Evolutionary conservation across 805 yeast genomes (phyloP).

Genomic region (Blastobotrys terrestris): DNA sequence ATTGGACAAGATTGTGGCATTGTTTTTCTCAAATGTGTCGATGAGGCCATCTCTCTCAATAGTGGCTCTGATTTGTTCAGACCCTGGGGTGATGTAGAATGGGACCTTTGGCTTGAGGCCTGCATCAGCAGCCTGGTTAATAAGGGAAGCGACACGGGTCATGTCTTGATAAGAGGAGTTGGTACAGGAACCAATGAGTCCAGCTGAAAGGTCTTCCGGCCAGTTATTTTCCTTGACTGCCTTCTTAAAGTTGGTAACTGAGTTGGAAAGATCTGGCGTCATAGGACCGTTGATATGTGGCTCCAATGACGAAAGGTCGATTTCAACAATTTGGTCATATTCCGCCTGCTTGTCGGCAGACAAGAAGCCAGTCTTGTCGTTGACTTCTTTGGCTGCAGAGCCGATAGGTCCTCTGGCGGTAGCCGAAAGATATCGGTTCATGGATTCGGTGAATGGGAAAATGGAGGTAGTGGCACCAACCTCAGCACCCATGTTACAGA

Average conservation of each 20-base stretch:
- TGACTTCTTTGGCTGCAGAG: constrained; percentile 62
- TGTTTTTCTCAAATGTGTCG: constrained; percentile 72
- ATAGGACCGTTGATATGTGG: constrained; percentile 97
- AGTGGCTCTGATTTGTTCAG: constrained; percentile 97
- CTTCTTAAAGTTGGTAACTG: constrained; percentile 72
- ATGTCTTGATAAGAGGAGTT: constrained; percentile 98
- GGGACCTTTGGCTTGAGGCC: constrained; percentile 89
- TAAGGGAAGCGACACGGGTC: constrained; percentile 91
- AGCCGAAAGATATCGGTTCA: constrained; percentile 70
- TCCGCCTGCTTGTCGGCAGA: constrained; percentile 82
- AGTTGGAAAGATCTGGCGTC: constrained; percentile 96
- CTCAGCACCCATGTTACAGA: constrained; percentile 99
- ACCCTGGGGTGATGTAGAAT: constrained; percentile 95
- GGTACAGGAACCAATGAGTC: constrained; percentile 96
- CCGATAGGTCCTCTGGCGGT: constrained; percentile 83
- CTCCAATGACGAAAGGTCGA: constrained; percentile 78
- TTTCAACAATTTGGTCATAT: constrained; percentile 89
- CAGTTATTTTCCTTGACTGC: constrained; percentile 69
- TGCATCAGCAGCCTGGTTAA: constrained; percentile 75
- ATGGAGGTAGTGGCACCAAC: constrained; percentile 98
- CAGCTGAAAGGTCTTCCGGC: constrained; percentile 85
- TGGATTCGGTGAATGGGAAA: constrained; percentile 88
- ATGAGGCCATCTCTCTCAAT: constrained; percentile 91
- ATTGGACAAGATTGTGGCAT: constrained; percentile 89
- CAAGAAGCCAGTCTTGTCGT: constrained; percentile 51